These are phyloP conservation scores for Colletotrichum eremochloae DNA, from an alignment of 2,329 filamentous ascomycete genomes.

Conservation along the genomic window DNA sequence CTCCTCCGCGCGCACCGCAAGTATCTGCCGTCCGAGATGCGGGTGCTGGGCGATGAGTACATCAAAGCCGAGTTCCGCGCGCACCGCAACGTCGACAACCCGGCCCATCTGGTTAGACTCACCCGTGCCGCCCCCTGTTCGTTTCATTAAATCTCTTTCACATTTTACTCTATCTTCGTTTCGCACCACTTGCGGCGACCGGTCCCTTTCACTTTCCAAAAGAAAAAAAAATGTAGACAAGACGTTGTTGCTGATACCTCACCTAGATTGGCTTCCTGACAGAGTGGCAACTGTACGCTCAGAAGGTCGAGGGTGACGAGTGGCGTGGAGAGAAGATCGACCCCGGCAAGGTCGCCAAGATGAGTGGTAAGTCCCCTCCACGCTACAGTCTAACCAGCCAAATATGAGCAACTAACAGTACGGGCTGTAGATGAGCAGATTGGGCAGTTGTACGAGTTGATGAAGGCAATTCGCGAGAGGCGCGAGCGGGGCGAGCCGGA, in stretches of 20 bases:
- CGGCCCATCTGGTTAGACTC: slow-evolving; percentile 82
- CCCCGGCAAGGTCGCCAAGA: slow-evolving; percentile 85
- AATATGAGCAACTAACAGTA: not conserved
- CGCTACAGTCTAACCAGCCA: not conserved
- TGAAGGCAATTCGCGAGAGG: slow-evolving; percentile 78
- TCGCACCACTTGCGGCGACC: not conserved
- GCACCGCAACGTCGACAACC: slow-evolving; percentile 88
- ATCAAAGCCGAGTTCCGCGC: slow-evolving; percentile 92
- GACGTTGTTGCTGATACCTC: not conserved
- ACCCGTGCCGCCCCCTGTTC: not conserved
- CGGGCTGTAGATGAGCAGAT: slow-evolving; percentile 83
- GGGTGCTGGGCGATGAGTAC: slow-evolving; percentile 91
- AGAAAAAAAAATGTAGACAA: not conserved
- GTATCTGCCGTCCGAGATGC: slow-evolving; percentile 79
- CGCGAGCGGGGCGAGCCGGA: slow-evolving; percentile 45
- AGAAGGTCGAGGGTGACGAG: slow-evolving; percentile 87
- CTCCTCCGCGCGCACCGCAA: slow-evolving; percentile 89
- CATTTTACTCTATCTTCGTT: not conserved
- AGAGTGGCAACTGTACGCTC: slow-evolving; percentile 96
- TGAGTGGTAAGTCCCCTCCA: slow-evolving; percentile 79
- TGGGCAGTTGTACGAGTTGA: slow-evolving; percentile 92
- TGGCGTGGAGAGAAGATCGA: slow-evolving; percentile 92
- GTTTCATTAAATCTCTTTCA: not conserved
- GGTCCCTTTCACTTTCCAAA: not conserved
- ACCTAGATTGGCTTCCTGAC: slow-evolving; percentile 90